These are phyloP conservation scores for Zopfia rhizophila DNA, from an alignment of 2,329 filamentous ascomycete species.

Conservation along the genomic window DNA sequence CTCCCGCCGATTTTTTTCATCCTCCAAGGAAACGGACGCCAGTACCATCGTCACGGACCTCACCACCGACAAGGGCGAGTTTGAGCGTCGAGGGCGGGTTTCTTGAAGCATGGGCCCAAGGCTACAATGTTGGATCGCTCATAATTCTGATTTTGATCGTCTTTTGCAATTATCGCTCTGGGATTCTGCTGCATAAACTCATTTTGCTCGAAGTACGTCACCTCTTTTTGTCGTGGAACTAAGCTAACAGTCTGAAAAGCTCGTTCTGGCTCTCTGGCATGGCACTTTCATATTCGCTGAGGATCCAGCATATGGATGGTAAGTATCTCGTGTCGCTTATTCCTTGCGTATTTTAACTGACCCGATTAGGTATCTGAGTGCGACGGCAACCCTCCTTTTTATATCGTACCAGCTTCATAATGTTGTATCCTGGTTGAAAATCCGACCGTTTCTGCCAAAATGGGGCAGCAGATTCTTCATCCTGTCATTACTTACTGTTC, in stretches of 20 bases:
- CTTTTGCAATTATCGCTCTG: conserved; percentile 48
- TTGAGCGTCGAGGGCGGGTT: conserved; percentile 41
- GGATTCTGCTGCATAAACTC: conserved; percentile 46
- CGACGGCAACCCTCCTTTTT: conserved; percentile 47
- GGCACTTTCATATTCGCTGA: conserved; percentile 48
- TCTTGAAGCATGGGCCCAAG: conserved; percentile 49
- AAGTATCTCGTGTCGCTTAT: not conserved
- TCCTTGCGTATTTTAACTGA: not conserved
- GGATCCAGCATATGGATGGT: conserved; percentile 46
- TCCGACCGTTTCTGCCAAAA: conserved; percentile 43
- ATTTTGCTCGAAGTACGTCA: conserved; percentile 45
- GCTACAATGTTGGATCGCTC: conserved; percentile 48
- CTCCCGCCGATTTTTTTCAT: conserved; percentile 28
- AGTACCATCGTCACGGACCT: conserved; percentile 33
- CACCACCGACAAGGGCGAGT: conserved; percentile 38
- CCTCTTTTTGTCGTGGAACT: not conserved
- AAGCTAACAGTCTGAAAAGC: conserved; percentile 22
- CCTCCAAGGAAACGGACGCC: conserved; percentile 31
- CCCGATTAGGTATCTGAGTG: conserved; percentile 35
- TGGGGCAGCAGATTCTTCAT: conserved; percentile 50
- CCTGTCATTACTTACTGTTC: conserved; percentile 40
- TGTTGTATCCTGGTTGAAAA: conserved; percentile 48
- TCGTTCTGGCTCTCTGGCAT: conserved; percentile 49
- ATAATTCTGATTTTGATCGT: conserved; percentile 49
- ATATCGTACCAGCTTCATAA: conserved; percentile 50